Percentiles rank a stretch among this genome's conserved stretches.
Conservation (phyloP, 2,329 filamentous ascomycete genomes). For the Colletotrichum agaves region DNA sequence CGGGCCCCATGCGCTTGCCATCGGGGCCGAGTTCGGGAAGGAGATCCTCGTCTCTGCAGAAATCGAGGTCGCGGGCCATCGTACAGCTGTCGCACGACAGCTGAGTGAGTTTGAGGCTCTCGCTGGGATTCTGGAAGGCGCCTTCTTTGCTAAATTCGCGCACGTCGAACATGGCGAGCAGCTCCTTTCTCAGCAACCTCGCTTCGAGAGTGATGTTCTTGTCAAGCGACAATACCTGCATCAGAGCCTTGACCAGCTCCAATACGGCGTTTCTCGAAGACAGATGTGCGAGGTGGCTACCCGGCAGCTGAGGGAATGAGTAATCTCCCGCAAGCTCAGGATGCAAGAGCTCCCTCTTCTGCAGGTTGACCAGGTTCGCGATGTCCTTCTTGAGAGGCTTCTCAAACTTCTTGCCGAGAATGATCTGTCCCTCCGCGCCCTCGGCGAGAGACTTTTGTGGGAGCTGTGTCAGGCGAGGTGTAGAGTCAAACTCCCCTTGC, state of each 20-base stretch:
- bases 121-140: slow-evolving; percentile 87
- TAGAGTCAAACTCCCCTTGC: slow-evolving; percentile 59
- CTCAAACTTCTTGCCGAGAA: slow-evolving; percentile 85
- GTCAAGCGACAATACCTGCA: slow-evolving; percentile 91
- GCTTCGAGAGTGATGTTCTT: slow-evolving; percentile 91
- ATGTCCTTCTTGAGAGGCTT: slow-evolving; percentile 93
- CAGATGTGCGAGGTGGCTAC: slow-evolving; percentile 69
- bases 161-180: slow-evolving; percentile 90
- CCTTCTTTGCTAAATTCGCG: slow-evolving; percentile 92
- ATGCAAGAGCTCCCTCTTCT: slow-evolving; percentile 89
- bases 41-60: slow-evolving; percentile 89
- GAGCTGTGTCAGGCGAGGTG: slow-evolving; percentile 67
- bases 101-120: slow-evolving; percentile 77
- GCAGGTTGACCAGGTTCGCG: slow-evolving; percentile 80
- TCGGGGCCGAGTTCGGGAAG: slow-evolving; percentile 60
- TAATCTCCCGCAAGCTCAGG: slow-evolving; percentile 90
- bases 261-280: slow-evolving; percentile 62
- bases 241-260: slow-evolving; percentile 91
- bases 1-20: slow-evolving; percentile 40
- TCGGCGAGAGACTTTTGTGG: slow-evolving; percentile 69
- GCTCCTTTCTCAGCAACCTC: slow-evolving; percentile 86
- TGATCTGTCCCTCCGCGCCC: slow-evolving; percentile 68
- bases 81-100: slow-evolving; percentile 93
- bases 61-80: slow-evolving; percentile 85
- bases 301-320: slow-evolving; percentile 82